Conservation (phyloP, 2,329 filamentous ascomycete species). For the Paraphoma chrysanthemicola region DNA sequence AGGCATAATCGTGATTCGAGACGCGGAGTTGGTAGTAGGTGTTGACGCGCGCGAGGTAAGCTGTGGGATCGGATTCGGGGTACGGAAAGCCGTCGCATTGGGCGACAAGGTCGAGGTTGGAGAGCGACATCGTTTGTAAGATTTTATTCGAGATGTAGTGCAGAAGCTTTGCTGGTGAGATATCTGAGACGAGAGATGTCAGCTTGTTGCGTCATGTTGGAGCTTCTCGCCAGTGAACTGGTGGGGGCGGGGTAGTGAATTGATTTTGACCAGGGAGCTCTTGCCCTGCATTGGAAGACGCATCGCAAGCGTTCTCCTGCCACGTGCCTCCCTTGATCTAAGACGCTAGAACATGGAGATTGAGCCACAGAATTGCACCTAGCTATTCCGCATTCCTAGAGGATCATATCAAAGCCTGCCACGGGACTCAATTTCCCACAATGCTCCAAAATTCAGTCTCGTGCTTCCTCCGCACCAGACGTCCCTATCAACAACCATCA, state of each 20-base stretch:
- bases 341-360: too few relatives aligned
- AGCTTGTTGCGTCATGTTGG: constrained; percentile 16
- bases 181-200: constrained; percentile 2
- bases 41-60: constrained; percentile 61
- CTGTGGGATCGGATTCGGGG: constrained; percentile 64
- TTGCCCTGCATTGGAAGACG: neutral
- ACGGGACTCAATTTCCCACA: too few relatives aligned
- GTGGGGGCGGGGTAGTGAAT: constrained; percentile 35
- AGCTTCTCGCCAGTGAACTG: constrained; percentile 4
- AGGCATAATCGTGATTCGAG: constrained; percentile 64
- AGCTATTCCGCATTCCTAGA: too few relatives aligned
- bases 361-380: too few relatives aligned
- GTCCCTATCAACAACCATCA: neutral
- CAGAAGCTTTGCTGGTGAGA: neutral
- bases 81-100: constrained; percentile 82
- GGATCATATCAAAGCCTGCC: too few relatives aligned
- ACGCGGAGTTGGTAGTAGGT: constrained; percentile 72
- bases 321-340: neutral
- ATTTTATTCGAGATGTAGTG: neutral
- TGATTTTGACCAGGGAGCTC: neutral
- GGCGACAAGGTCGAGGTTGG: constrained; percentile 62
- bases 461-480: too few relatives aligned
- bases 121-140: constrained; percentile 41
- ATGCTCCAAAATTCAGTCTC: too few relatives aligned
- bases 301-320: too few relatives aligned